Percentiles rank a stretch among this genome's conserved stretches.
Conservation (phyloP, 2,329 filamentous ascomycete species). For the Tolypocladium cylindrosporum region DNA sequence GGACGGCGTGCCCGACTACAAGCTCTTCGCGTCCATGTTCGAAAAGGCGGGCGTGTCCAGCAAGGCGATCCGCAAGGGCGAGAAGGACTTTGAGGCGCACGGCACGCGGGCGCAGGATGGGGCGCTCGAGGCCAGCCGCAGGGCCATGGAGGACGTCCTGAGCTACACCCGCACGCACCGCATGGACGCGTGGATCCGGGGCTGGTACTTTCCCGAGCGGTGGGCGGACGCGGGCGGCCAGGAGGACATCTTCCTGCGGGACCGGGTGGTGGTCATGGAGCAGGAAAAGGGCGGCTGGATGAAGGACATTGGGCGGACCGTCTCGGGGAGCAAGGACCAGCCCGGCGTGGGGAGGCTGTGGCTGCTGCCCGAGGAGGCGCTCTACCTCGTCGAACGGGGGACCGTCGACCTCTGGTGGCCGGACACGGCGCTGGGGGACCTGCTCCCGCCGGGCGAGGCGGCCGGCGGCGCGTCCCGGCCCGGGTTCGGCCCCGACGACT, state of each 20-base stretch:
- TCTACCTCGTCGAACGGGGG: slow-evolving; percentile 83
- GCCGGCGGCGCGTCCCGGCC: slow-evolving; percentile 5
- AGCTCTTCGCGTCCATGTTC: slow-evolving; percentile 51
- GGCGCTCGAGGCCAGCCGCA: slow-evolving; percentile 69
- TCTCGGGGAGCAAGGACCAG: slow-evolving; percentile 44
- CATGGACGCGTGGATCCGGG: slow-evolving; percentile 56
- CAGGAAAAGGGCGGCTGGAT: slow-evolving; percentile 63
- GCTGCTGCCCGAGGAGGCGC: slow-evolving; percentile 83
- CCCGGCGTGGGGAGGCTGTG: slow-evolving; percentile 57
- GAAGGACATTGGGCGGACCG: slow-evolving; percentile 62
- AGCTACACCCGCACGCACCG: slow-evolving; percentile 65
- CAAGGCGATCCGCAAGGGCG: slow-evolving; percentile 75
- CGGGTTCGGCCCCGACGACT: slow-evolving; percentile 25
- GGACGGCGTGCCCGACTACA: slow-evolving; percentile 82
- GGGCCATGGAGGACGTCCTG: slow-evolving; percentile 83
- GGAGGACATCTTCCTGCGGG: slow-evolving; percentile 18
- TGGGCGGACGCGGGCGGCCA: slow-evolving; percentile 26
- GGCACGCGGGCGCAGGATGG: slow-evolving; percentile 73
- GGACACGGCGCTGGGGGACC: slow-evolving; percentile 35
- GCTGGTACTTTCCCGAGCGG: slow-evolving; percentile 61
- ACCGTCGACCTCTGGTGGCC: slow-evolving; percentile 85
- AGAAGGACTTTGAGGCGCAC: slow-evolving; percentile 96
- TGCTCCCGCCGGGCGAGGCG: slow-evolving; percentile 28
- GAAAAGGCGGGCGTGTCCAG: slow-evolving; percentile 39
- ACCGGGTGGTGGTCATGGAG: slow-evolving; percentile 57